These are phyloP conservation scores for Polyporus tsugae DNA, from an alignment of 1,284 basidiomycete genomes.

Conservation along the genomic window DNA sequence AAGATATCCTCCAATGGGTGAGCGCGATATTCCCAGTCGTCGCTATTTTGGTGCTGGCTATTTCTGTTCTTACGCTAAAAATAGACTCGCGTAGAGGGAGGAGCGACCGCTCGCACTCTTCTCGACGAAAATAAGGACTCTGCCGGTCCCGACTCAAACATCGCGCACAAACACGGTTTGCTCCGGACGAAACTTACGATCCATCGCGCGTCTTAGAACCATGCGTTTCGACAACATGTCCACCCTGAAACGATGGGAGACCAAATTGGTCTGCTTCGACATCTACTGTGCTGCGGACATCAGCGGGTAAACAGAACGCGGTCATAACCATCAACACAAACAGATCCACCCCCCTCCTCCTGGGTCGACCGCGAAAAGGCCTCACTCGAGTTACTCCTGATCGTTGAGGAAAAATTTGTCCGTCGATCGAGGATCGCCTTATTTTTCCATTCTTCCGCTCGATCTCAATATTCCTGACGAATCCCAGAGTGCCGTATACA, in stretches of 20 bases:
- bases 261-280: not conserved
- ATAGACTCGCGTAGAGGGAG: slow-evolving; percentile 6
- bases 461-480: not conserved
- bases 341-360: not conserved
- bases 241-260: not conserved
- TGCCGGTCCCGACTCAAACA: not conserved
- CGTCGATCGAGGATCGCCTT: not conserved
- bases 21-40: slow-evolving; percentile 14
- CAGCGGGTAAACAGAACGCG: not conserved
- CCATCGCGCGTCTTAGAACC: not conserved
- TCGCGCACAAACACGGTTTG: not conserved
- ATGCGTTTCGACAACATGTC: not conserved
- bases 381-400: not conserved
- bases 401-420: not conserved
- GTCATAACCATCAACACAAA: not conserved
- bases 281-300: not conserved
- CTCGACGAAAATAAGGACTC: slow-evolving; percentile 10
- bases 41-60: slow-evolving; percentile 22
- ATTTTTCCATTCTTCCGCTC: not conserved
- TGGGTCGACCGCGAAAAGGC: not conserved
- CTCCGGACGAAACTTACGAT: not conserved
- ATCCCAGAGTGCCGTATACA: not conserved
- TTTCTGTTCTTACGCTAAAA: slow-evolving; percentile 20
- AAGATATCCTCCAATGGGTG: slow-evolving; percentile 20
- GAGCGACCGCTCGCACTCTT: not conserved